Evolutionary conservation across 495 filamentous ascomycete genomes (phyloP), one percentile per base, ranked within the genome.

Genomic region (Tricharina praecox): DNA sequence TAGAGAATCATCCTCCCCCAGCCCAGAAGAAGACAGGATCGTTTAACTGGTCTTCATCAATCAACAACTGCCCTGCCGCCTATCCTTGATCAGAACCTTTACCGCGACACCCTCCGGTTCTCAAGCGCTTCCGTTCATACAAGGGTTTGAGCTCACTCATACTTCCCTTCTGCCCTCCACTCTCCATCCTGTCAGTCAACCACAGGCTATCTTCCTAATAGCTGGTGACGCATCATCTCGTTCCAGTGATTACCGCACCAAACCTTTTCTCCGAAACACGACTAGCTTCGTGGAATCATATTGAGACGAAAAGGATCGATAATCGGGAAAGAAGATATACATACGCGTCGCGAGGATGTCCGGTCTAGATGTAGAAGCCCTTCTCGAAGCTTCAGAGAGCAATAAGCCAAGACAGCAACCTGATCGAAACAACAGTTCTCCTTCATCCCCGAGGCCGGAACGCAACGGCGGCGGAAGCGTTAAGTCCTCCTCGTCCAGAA

Each of bases 321-420:
- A 32, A 32, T 32, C 13, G 10, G 23, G 23, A 43, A 43, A 26
- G 7, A 43, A 11, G 20, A 11, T 10, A 3, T n/a, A n/a, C n/a
- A n/a, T n/a, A n/a, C 40, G 26, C 40, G 40, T 43, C 40, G 40
- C 3, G 51, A 67, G 57, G 40, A 94, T 94, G 86, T 88, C 86
- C 63, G 80, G 79, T 66, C 72, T 92, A 61, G 84, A 93, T 63
- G 84, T 93, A 56, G 86, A 94, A 73, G 86, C 86, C 57, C 78
- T 94, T 50, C 75, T 94, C 58, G 87, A 93, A 67, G 84, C 82
- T 26, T 86, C 86, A 54, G 86, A 86, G 33, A 78, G 67, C 44
- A 62, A 70, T 54, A 70, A 65, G 50, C 60, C 67, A 47, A 72
- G 73, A 50, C 75, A 78, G 47, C 63, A 61, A 48, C 71, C 78